These are phyloP conservation scores for Sporodiniella umbellata DNA, from an alignment of 371 early-diverging fungal species.

Conservation along the genomic window DNA sequence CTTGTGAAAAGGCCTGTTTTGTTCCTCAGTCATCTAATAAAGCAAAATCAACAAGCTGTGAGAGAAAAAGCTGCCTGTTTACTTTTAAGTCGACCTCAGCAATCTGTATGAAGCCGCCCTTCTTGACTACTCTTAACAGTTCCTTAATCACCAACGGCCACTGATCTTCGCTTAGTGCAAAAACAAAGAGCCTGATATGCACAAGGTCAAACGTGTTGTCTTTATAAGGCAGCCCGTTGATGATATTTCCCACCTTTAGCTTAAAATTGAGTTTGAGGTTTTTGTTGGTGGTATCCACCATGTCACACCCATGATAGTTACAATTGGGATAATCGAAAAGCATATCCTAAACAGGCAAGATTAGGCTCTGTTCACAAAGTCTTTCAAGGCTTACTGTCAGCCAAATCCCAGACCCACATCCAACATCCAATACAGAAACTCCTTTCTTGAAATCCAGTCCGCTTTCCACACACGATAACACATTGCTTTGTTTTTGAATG, in stretches of 20 bases:
- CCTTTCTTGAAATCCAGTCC: constrained; percentile 2
- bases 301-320: constrained; percentile 15
- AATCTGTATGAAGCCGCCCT: constrained; percentile 13
- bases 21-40: constrained; percentile 2
- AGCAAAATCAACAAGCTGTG: too few species aligned
- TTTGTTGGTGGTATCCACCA: constrained; percentile 5
- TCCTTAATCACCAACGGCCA: constrained; percentile 16
- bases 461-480: not conserved
- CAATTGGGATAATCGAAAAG: constrained; percentile 11
- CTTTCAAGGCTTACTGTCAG: constrained; percentile 38
- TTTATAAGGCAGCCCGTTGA: constrained; percentile 8
- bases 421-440: constrained; percentile 40
- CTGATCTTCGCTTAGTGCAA: constrained; percentile 11
- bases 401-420: constrained; percentile 58
- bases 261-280: constrained; percentile 5
- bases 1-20: not conserved
- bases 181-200: constrained; percentile 11
- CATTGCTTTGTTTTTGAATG: not conserved
- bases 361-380: too few species aligned
- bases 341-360: constrained; percentile 13
- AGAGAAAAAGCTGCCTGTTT: too few species aligned
- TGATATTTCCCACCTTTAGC: constrained; percentile 11
- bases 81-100: constrained; percentile 10
- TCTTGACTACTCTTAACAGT: constrained; percentile 9
- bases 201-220: constrained; percentile 23